Evolutionary conservation across 192 early-diverging fungal genomes (phyloP), one percentile per base, ranked within the genome.

Genomic region (Pecoramyces ruminantium): DNA sequence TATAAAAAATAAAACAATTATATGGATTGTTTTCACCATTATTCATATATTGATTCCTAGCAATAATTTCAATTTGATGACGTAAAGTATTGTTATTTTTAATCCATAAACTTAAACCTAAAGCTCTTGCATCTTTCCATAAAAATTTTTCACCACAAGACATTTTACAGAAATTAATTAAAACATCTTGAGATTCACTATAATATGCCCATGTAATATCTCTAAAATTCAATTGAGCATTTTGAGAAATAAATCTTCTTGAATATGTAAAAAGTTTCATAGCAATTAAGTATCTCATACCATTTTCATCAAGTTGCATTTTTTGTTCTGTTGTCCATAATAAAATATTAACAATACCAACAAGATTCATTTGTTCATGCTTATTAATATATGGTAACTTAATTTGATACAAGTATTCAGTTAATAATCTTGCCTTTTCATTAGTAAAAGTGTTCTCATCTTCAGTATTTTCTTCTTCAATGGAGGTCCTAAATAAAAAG

Each of bases 91-190:
- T 92, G 77, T 86, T 86, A 80, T 94, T 93, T 25, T 88, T 88
- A 77, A 98, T 87, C 97, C 96, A 98, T 29, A 93, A 88, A 80
- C 93, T 94, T 39, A 96, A 84, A 29, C 97, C 97, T 42, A 96
- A 88, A 3, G 91, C 87, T 78, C 91, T 90, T 2, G 95, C 96
- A 30, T 94, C 91, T 29, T 86, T 85, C 96, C 97, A 98, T 18
- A 91, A 85, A 38, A 97, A 83, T 25, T 92, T 93, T 0, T 86
- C 85, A 40, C 89, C 86, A 38, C 86, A 87, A 13, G 82, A 29
- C 29, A 88, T 86, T 78, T 84, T 81, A 79, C 88, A 85, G 30
- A 89, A 86, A 78, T 94, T 92, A 5, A 95, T 81, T 8, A 93
- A 80, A 5, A 87, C 84, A 87, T 94, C 91, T 89, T 98, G 96